These are phyloP conservation scores for Pontederia crassipes DNA, from an alignment of 176 grass and related monocot genomes.

Conservation along the genomic window DNA sequence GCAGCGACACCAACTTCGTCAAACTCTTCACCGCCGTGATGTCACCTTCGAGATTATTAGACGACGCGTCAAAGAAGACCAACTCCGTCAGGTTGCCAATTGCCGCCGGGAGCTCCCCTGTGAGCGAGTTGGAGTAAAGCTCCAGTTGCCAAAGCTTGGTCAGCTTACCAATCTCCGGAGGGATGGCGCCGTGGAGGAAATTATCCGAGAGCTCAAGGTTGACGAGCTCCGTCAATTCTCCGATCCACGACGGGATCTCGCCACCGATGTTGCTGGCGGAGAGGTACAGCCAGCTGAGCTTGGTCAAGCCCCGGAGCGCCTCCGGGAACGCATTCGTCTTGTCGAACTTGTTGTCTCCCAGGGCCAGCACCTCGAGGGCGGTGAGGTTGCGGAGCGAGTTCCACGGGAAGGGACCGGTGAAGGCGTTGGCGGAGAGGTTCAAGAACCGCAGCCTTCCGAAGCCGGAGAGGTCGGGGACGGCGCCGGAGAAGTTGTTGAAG, in stretches of 20 bases:
- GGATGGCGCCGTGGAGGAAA: constrained; percentile 4
- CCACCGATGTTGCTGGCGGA: not conserved
- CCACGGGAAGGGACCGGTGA: constrained; percentile 10
- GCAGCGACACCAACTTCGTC: constrained; percentile 44
- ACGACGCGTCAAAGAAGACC: constrained; percentile 26
- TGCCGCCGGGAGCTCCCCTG: not conserved
- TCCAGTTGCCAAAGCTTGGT: constrained; percentile 7
- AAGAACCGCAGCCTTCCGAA: not conserved
- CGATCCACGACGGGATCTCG: constrained; percentile 10
- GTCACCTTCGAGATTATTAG: constrained; percentile 45
- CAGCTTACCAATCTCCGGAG: constrained; percentile 7
- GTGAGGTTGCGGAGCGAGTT: constrained; percentile 10
- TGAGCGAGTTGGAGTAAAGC: constrained; percentile 14
- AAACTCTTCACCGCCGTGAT: constrained; percentile 39
- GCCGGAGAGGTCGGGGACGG: not conserved
- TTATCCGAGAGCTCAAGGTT: constrained; percentile 9
- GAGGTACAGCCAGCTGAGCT: constrained; percentile 12
- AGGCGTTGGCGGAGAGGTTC: constrained; percentile 14
- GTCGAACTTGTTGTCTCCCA: constrained; percentile 7
- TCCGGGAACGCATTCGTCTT: not conserved
- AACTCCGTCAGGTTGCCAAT: constrained; percentile 5
- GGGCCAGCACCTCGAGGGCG: not conserved
- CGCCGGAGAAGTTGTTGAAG: not conserved
- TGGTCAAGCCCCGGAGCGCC: constrained; percentile 3
- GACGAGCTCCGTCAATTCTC: constrained; percentile 9